These are phyloP conservation scores for Tulasnella sp. DNA, from an alignment of 768 basidiomycete species.

Conservation along the genomic window DNA sequence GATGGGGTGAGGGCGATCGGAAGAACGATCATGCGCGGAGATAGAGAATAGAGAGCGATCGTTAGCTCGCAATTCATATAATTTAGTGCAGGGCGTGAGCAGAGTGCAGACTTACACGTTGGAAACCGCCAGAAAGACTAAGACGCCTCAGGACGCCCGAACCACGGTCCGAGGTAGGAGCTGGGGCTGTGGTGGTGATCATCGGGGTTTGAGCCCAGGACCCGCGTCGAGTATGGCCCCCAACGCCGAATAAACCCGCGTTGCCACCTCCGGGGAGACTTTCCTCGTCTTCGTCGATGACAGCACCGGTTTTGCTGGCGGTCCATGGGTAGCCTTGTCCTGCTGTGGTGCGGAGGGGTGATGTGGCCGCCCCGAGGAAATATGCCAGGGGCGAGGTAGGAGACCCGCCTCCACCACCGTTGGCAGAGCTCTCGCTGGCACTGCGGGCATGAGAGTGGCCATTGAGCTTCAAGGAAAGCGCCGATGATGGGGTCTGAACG, in stretches of 20 bases:
- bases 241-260: constrained; percentile 1
- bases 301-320: not conserved
- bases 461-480: not conserved
- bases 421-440: not conserved
- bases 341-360: not conserved
- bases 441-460: not conserved
- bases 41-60: not conserved
- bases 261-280: not conserved
- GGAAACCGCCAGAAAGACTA: constrained; percentile 3
- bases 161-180: constrained; percentile 4
- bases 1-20: not conserved
- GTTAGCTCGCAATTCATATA: not conserved
- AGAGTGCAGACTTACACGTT: constrained; percentile 7
- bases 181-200: not conserved
- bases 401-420: not conserved
- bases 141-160: constrained; percentile 9
- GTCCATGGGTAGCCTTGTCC: not conserved
- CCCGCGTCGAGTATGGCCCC: not conserved
- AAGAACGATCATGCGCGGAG: not conserved
- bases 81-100: not conserved
- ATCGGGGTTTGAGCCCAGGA: not conserved
- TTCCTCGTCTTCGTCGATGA: constrained; percentile 8
- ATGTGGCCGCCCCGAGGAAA: constrained; percentile 8
- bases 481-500: constrained; percentile 5
- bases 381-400: constrained; percentile 10